phyloP scores from a whole-genome alignment of 257 asterid species.

The Phtheirospermum japonicum region DNA sequence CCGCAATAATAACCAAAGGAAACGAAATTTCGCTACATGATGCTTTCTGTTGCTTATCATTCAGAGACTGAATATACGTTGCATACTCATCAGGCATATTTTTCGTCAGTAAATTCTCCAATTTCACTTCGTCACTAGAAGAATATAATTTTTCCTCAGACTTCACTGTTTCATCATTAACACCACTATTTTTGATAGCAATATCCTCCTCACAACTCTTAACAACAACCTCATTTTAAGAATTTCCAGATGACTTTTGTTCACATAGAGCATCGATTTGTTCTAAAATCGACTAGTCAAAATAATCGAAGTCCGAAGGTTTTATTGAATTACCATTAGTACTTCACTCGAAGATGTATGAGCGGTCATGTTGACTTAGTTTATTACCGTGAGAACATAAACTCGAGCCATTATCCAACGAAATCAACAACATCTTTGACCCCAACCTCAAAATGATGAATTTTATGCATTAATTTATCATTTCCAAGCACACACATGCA shows the following conservation, averaged over 20 bases:
- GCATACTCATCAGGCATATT: constrained; percentile 80
- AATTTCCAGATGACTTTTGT: constrained; percentile 43
- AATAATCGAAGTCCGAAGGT: constrained; percentile 48
- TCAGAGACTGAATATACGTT: constrained; percentile 62
- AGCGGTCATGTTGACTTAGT: constrained; percentile 35
- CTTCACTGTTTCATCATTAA: constrained; percentile 32
- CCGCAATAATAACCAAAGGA: constrained; percentile 93
- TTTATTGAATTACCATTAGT: constrained; percentile 36
- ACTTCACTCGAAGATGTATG: constrained; percentile 25
- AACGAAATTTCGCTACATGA: constrained; percentile 80
- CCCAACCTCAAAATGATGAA: too few species aligned
- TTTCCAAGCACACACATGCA: too few species aligned
- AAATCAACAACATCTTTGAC: not conserved
- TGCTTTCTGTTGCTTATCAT: constrained; percentile 90
- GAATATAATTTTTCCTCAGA: constrained; percentile 31
- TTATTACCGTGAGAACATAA: constrained; percentile 35
- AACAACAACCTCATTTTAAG: constrained; percentile 32
- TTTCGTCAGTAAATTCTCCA: constrained; percentile 31
- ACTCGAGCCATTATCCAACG: constrained; percentile 28
- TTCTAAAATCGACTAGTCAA: constrained; percentile 69
- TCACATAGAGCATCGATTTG: constrained; percentile 79
- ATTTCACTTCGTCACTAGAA: constrained; percentile 32
- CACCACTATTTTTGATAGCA: constrained; percentile 25
- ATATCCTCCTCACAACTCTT: constrained; percentile 36
- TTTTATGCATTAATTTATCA: too few species aligned